Percentiles rank a stretch among this genome's conserved stretches.
These are phyloP conservation scores for Dovyalis caffra DNA, from an alignment of 345 rosid genomes.

Conservation along the genomic window DNA sequence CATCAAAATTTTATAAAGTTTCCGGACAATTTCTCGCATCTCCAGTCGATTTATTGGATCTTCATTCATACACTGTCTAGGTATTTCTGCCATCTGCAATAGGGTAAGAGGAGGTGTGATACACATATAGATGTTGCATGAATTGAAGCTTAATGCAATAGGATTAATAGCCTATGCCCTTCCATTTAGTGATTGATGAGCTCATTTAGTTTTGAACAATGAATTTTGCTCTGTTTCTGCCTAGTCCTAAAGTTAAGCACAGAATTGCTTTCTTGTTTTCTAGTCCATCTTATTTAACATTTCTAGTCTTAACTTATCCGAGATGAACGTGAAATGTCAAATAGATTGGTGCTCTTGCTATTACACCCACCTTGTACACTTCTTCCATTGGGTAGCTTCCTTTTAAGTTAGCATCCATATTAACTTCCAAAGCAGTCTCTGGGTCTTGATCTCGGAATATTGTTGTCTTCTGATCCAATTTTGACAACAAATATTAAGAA, in stretches of 20 bases:
- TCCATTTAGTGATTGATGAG: not conserved
- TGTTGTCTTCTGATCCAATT: conserved; percentile 21
- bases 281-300: too few species aligned
- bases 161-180: not conserved
- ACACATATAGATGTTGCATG: not conserved
- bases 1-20: conserved; percentile 25
- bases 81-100: conserved; percentile 36
- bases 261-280: too few species aligned
- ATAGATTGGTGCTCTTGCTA: not conserved
- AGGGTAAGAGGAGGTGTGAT: not conserved
- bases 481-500: not conserved
- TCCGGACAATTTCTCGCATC: conserved; percentile 35
- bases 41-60: conserved; percentile 32
- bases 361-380: conserved; percentile 31
- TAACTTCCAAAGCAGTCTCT: conserved; percentile 25
- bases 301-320: too few species aligned
- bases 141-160: not conserved
- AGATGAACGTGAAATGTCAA: too few species aligned
- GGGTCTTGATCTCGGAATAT: conserved; percentile 21
- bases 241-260: too few species aligned
- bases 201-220: too few species aligned
- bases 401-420: conserved; percentile 25
- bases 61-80: conserved; percentile 25
- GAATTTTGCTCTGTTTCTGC: too few species aligned
- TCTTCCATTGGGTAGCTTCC: conserved; percentile 33